Base-by-base conservation (phyloP, 129 eudicot species). In the Flaveria sonorensis region DNA sequence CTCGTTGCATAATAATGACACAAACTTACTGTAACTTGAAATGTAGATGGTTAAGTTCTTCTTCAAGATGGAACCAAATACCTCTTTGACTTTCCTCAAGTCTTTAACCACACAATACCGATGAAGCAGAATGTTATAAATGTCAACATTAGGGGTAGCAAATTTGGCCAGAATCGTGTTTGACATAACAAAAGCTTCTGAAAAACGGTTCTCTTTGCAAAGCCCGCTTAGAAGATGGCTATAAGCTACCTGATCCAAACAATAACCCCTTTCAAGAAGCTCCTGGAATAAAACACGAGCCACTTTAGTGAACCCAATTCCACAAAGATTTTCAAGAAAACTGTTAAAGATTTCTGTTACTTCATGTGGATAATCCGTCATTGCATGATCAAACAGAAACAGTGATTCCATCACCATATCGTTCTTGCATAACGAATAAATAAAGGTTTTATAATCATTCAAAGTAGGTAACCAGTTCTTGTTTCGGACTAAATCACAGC, bases 1-100 rank as follows among this genome's bases (percentile, higher is more conserved):
- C 15, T 69, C 69, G 11, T 73, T 79, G 80, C 90, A 90, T 74
- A 81, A 75, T 67, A 85, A 62, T 50, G 83, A 78, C 43, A 81
- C 88, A 72, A 93, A 81, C 68, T 79, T 85, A 24, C 89, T 81
- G 81, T 89, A 93, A 81, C 93, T 85, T 7, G 85, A 77, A 73
- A 83, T 70, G 26, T 83, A 79, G 70, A 93, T 72, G 61, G 73
- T 81, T 24, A 90, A 52, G 71, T 82, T 81, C 74, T 83, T 86
- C 81, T 86, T 86, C 67, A 93, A 74, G 86, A 89, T 83, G 51
- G 81, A 24, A 75, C 87, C 86, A 50, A 93, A 76, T 2, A 91
- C 46, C 73, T 85, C 97, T 7, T 64, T 28, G 65, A 82, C 81
- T 81, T 83, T 93, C 79, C 6, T 39, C 15, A 84, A 51, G 68